Evolutionary conservation across 2,329 filamentous ascomycete species (phyloP), one percentile per base, ranked within the genome.

Genomic region (Aspergillus amoenus): DNA sequence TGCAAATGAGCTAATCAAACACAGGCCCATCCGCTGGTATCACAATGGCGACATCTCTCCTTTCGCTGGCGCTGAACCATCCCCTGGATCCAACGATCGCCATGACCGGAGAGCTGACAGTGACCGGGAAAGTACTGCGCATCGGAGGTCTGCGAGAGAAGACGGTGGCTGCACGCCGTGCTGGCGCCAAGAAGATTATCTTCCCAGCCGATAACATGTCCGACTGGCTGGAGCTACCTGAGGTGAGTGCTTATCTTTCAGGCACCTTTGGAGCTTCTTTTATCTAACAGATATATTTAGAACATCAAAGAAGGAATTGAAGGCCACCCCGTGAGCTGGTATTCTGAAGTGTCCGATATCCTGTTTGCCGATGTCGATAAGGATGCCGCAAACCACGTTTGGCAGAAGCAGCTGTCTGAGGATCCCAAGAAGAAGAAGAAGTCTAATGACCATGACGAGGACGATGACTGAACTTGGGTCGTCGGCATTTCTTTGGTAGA

Each of bases 281-380:
- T 24, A 15, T 12, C 63, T 70, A 54, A 68, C 60, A 21, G 37
- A 53, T 21, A 41, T 56, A 4, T 45, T 3, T 73, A 99, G 94
- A 97, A 97, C 72, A 99, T 99, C 81, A 99, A 97, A 79, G 85
- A 96, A 70, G 93, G 92, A 64, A 90, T 99, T 61, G 88, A 96
- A 76, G 94, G 95, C 68, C 90, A 88, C 65, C 89, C 94, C 0
- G 93, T 93, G 17, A 87, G 84, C 69, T 99, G 94, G 94, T 99
- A 97, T 79, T 84, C 84, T 6, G 92, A 99, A 64, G 91, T 99
- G 50, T 97, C 97, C 73, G 84, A 93, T 61, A 82, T 96, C 60
- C 87, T 97, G 65, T 99, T 99, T 80, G 87, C 90, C 39, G 81
- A 89, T 62, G 76, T 97, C 17, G 90, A 97, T 76, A 81, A 79